These are phyloP conservation scores for Ailanthus altissimus DNA, from an alignment of 345 rosid genomes.

Conservation along the genomic window DNA sequence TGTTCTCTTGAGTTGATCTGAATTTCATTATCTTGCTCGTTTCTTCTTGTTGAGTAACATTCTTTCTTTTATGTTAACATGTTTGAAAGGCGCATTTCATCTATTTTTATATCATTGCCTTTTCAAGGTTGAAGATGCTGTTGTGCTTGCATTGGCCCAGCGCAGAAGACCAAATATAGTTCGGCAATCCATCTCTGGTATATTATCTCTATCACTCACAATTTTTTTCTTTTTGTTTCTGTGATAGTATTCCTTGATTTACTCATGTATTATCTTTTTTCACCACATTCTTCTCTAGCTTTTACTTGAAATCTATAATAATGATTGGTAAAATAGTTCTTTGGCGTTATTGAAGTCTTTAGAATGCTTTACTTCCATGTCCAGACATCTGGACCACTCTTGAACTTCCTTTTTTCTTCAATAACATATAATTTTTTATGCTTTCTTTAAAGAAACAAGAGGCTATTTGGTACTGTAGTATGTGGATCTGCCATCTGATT, in stretches of 20 bases:
- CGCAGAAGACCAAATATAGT: constrained; percentile 58
- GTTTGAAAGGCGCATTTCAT: neutral
- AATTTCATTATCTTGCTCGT: neutral
- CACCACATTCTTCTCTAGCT: neutral
- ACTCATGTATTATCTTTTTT: neutral
- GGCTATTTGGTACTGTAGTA: neutral
- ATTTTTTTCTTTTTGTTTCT: neutral
- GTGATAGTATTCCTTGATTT: neutral
- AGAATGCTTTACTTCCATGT: neutral
- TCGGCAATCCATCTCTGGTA: constrained; percentile 54
- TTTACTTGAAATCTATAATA: neutral
- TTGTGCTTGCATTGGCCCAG: constrained; percentile 65
- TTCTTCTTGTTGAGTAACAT: neutral
- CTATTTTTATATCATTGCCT: constrained; percentile 2
- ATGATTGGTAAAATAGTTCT: neutral
- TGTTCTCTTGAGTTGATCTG: neutral
- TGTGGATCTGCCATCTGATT: neutral
- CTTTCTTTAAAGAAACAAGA: neutral
- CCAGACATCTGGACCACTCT: neutral
- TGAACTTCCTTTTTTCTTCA: neutral
- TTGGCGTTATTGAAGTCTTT: neutral
- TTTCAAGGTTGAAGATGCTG: constrained; percentile 88
- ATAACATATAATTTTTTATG: neutral
- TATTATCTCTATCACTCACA: constrained; percentile 5
- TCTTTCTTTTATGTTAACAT: constrained; percentile 4